Conservation (phyloP, 345 rosid genomes). For the Hirschfeldia incana region DNA sequence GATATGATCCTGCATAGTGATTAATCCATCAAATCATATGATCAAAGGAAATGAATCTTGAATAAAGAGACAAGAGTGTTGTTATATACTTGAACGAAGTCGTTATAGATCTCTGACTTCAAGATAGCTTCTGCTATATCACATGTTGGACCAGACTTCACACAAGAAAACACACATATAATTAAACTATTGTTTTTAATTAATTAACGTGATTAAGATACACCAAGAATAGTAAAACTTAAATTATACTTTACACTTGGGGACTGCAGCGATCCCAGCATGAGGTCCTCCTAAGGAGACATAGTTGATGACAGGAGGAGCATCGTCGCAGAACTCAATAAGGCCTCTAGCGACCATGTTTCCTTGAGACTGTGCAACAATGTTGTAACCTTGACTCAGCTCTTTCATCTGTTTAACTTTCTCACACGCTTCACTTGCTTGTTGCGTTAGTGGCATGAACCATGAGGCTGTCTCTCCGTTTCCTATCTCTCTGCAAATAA, state of each 20-base stretch:
- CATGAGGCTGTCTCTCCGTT: slow-evolving; percentile 70
- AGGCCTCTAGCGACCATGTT: slow-evolving; percentile 83
- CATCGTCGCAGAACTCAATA: slow-evolving; percentile 73
- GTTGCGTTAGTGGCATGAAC: slow-evolving; percentile 62
- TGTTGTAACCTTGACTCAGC: slow-evolving; percentile 67
- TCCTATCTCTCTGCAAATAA: slow-evolving; percentile 68
- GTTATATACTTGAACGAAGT: slow-evolving; percentile 34
- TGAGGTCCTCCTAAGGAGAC: slow-evolving; percentile 91
- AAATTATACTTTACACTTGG: slow-evolving; percentile 53
- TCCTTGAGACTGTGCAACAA: slow-evolving; percentile 92
- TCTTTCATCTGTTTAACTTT: slow-evolving; percentile 65
- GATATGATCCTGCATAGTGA: slow-evolving; percentile 35
- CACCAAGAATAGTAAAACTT: background rate
- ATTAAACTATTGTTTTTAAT: background rate
- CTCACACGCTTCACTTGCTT: slow-evolving; percentile 13
- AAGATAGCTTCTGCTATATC: slow-evolving; percentile 16
- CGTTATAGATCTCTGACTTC: slow-evolving; percentile 33
- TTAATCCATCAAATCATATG: slow-evolving; percentile 11
- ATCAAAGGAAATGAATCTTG: background rate
- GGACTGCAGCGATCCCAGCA: slow-evolving; percentile 87
- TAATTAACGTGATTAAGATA: background rate
- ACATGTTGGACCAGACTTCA: slow-evolving; percentile 30
- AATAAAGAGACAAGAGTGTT: slow-evolving; percentile 7
- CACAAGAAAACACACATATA: background rate
- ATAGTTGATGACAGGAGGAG: slow-evolving; percentile 77